Conservation (phyloP, 371 early-diverging fungal species). For the Mortierella sp. region DNA sequence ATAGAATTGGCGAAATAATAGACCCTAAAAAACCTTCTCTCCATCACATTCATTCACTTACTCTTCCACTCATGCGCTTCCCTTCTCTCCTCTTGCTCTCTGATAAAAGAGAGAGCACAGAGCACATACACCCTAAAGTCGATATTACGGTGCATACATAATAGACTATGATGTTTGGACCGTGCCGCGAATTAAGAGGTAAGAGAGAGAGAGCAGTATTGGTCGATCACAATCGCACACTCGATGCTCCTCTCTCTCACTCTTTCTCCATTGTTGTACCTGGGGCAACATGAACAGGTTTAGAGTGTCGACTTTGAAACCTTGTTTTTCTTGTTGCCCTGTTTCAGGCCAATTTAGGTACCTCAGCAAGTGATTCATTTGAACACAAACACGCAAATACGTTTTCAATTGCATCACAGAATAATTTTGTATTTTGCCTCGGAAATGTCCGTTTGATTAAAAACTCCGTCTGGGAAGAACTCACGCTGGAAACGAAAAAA, state of each 20-base stretch:
- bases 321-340: no score
- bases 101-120: slow-evolving; percentile 3
- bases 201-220: neutral
- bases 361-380: neutral
- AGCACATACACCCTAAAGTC: slow-evolving; percentile 11
- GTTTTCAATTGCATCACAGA: neutral
- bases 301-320: neutral
- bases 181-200: neutral
- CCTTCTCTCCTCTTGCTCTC: neutral
- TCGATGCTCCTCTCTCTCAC: neutral
- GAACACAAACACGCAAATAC: neutral
- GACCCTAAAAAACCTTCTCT: neutral
- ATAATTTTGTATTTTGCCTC: neutral
- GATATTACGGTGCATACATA: neutral
- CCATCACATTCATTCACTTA: neutral
- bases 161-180: neutral
- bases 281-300: neutral
- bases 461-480: slow-evolving; percentile 4
- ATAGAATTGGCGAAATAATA: no score
- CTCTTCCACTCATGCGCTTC: neutral
- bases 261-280: neutral
- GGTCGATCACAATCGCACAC: neutral
- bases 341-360: slow-evolving; percentile 3
- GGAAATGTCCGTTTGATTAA: no score
- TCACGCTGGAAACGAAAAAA: neutral